Base-by-base conservation (phyloP, 805 yeast species). In the Cyberlindnera euphorbiae region DNA sequence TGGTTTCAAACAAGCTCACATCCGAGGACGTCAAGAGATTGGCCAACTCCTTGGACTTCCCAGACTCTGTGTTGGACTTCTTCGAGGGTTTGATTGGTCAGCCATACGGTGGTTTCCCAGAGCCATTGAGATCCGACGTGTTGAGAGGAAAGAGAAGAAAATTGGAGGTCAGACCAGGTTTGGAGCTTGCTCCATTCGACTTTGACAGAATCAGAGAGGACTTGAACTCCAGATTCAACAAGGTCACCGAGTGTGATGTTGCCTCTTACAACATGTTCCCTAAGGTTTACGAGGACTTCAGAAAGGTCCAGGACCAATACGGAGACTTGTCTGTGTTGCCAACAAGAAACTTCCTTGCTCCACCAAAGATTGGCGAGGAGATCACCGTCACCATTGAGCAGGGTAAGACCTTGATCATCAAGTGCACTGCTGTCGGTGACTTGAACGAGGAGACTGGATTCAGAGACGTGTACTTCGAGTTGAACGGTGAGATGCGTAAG, bases 101-200 rank as follows among this genome's bases (percentile, higher is more conserved):
- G 50, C 99, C 99, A 57, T 87, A 86, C 60, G 99, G 98, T 50
- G 99, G 99, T 8, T 93, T 93, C 95, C 98, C 99, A 42, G 99
- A 93, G 68, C 98, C 99, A 26, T 73, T 93, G 64, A 81, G 99
- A 68, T 73, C 96, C 26, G 86, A 89, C 62, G 75, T 93, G 45
- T 77, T 93, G 57, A 78, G 79, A 55, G 94, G 89, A 62, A 88
- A 88, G 80, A 83, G 98, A 69, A 79, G 84, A 67, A 87, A 87
- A 67, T 76, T 93, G 64, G 76, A 79, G 44, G 67, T 71, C 50
- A 81, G 99, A 67, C 98, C 99, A 29, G 99, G 99, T 46, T 76
- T 90, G 59, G 79, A 78, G 54, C 71, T 93, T 59, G 75, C 79
- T 38, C 97, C 99, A 49, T 71, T 88, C 54, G 86, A 93, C 62